Conservation (phyloP, 1,284 basidiomycete species). For the Leccinum griseonigrum region DNA sequence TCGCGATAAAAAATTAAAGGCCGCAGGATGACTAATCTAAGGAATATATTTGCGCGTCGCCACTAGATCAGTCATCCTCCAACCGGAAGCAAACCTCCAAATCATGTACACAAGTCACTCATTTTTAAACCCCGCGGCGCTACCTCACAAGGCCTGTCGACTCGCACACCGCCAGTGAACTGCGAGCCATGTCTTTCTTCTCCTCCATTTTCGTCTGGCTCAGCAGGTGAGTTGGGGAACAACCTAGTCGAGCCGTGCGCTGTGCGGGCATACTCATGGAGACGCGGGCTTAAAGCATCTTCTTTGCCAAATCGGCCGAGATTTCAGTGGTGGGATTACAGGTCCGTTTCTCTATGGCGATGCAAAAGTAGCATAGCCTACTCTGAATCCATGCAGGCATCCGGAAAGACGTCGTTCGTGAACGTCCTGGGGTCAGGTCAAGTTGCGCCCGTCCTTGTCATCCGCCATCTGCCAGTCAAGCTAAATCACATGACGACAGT, state of each 20-base stretch:
- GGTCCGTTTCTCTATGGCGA: constrained; percentile 39
- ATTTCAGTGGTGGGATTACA: constrained; percentile 93
- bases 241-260: not conserved
- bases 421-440: constrained; percentile 89
- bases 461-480: not conserved
- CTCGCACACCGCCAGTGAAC: not conserved
- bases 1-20: too few relatives aligned
- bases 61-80: too few relatives aligned
- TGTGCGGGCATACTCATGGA: not conserved
- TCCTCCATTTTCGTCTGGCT: constrained; percentile 69
- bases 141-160: not conserved
- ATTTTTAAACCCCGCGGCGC: too few relatives aligned
- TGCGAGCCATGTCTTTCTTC: constrained; percentile 45
- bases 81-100: too few relatives aligned
- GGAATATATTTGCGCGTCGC: too few relatives aligned
- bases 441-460: constrained; percentile 37
- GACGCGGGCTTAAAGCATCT: constrained; percentile 43
- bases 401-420: constrained; percentile 93
- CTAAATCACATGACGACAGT: constrained; percentile 40
- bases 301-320: constrained; percentile 92
- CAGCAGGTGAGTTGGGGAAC: constrained; percentile 44
- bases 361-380: constrained; percentile 10
- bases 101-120: too few relatives aligned
- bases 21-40: too few relatives aligned
- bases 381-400: constrained; percentile 55